phyloP scores from a whole-genome alignment of 352 stramenopile genomes.

The Globisporangium uncinulatum region DNA sequence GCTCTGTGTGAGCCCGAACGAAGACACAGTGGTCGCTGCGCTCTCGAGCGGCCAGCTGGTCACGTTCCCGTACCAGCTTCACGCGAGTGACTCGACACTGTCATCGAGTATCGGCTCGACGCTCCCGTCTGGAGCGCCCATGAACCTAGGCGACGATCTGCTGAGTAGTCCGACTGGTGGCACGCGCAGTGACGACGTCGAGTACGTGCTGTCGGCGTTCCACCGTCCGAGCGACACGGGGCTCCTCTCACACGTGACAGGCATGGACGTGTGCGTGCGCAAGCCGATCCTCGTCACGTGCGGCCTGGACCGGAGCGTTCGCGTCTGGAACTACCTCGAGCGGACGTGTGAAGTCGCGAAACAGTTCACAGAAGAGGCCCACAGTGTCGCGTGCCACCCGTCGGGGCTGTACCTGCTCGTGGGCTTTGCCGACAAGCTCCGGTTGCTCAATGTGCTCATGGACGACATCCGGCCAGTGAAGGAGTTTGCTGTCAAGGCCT shows the following conservation, averaged over 20 bases:
- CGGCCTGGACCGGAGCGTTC: slow-evolving; percentile 82
- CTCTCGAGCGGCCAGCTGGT: slow-evolving; percentile 61
- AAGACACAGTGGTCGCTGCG: slow-evolving; percentile 64
- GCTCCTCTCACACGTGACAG: slow-evolving; percentile 50
- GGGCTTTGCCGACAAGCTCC: slow-evolving; percentile 88
- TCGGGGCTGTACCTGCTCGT: slow-evolving; percentile 88
- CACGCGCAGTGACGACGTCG: slow-evolving; percentile 59
- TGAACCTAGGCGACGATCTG: slow-evolving; percentile 15
- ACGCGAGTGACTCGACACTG: slow-evolving; percentile 16
- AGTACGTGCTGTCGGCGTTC: slow-evolving; percentile 66
- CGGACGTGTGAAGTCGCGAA: slow-evolving; percentile 84
- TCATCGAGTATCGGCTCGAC: slow-evolving; percentile 16
- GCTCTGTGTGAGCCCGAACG: slow-evolving; percentile 69
- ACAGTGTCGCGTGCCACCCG: slow-evolving; percentile 88
- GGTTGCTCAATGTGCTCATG: slow-evolving; percentile 90
- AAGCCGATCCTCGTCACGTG: slow-evolving; percentile 91
- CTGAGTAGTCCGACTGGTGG: slow-evolving; percentile 4
- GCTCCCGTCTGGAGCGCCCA: slow-evolving; percentile 8
- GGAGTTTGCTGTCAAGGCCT: slow-evolving; percentile 82
- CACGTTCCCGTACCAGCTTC: slow-evolving; percentile 68
- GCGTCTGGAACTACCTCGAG: slow-evolving; percentile 93
- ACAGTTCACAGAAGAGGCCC: slow-evolving; percentile 85
- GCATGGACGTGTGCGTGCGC: slow-evolving; percentile 90
- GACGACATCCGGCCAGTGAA: slow-evolving; percentile 86
- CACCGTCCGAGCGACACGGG: slow-evolving; percentile 59